Conservation (phyloP, 2,329 filamentous ascomycete genomes). For the Exophiala phaeomuriformis region DNA sequence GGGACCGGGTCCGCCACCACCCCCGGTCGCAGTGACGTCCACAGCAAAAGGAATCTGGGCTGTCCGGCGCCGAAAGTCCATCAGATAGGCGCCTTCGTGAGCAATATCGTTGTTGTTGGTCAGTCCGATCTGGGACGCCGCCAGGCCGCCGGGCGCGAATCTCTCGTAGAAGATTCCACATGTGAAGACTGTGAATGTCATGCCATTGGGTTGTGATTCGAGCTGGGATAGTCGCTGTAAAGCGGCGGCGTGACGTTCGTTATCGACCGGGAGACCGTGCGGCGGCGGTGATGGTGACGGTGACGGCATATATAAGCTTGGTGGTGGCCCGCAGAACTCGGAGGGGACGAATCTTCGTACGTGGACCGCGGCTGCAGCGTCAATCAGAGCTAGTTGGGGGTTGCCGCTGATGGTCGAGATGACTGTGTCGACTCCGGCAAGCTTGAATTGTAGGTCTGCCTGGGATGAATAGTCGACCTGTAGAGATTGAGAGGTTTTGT, state of each 20-base stretch:
- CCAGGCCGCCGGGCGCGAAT: conserved; percentile 61
- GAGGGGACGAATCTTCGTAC: conserved; percentile 66
- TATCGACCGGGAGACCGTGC: conserved; percentile 56
- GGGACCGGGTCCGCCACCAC: conserved; percentile 32
- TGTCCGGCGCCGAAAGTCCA: conserved; percentile 52
- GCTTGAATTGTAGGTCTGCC: conserved; percentile 53
- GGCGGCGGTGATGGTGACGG: conserved; percentile 42
- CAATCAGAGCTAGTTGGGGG: conserved; percentile 63
- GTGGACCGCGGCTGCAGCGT: conserved; percentile 57
- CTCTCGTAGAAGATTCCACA: conserved; percentile 71
- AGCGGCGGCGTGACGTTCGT: conserved; percentile 45
- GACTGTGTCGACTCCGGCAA: conserved; percentile 66
- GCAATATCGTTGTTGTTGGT: conserved; percentile 49
- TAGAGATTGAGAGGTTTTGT: too few relatives aligned
- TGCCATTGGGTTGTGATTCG: conserved; percentile 37
- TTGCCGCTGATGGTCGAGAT: conserved; percentile 65
- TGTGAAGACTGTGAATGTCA: conserved; percentile 63
- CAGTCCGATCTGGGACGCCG: conserved; percentile 51
- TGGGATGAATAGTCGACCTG: conserved; percentile 57
- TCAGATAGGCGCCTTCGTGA: conserved; percentile 57
- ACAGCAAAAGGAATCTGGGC: conserved; percentile 54
- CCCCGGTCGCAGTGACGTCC: conserved; percentile 2
- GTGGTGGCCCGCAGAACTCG: conserved; percentile 62
- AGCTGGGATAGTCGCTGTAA: conserved; percentile 52
- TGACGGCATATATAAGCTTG: too few relatives aligned